Base-by-base conservation (phyloP, 2,329 filamentous ascomycete species). In the Domatiomyces globalis region DNA sequence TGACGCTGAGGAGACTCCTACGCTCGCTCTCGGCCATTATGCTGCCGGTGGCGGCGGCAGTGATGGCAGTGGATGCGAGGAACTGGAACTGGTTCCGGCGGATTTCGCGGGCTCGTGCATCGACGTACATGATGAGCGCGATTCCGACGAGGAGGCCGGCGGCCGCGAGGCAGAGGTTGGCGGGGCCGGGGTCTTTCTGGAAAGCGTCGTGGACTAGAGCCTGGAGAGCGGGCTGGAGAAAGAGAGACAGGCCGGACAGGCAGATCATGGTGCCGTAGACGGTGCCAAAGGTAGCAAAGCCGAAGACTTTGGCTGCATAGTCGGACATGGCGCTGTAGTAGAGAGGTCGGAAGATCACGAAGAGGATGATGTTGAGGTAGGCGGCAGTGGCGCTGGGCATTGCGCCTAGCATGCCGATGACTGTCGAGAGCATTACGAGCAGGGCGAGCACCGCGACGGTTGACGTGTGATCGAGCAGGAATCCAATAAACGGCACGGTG, bases 241-340 rank as follows among this genome's bases (percentile, higher is more conserved):
- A 88, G 65, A 92, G 94, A 61, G 87, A 76, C 1, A 95, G 65
- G 0, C 89, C 89, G 0, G 87, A 83, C 2, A 92, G 70, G 65
- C 86, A 94, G 61, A 94, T 94, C 60, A 94, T 87, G 9, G 88
- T 76, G 4, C 89, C 89, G 67, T 95, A 95, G 27, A 95, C 87
- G 46, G 85, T 92, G 43, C 88, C 88, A 61, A 95, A 95, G 0
- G 87, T 95, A 51, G 82, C 76, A 69, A 95, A 94, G 12, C 88
- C 88, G 64, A 95, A 95, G 29, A 95, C 87, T 68, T 94, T 95
- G 58, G 87, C 88, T 12, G 80, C 79, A 66, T 94, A 94, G 69
- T 95, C 88, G 64, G 84, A 90, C 52, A 95, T 85, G 6, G 87
- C 81, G 0, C 87, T 94, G 70, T 95, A 95, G 69, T 94, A 95